phyloP scores from a whole-genome alignment of 192 early-diverging fungal genomes.

The Mortierella hygrophila region DNA sequence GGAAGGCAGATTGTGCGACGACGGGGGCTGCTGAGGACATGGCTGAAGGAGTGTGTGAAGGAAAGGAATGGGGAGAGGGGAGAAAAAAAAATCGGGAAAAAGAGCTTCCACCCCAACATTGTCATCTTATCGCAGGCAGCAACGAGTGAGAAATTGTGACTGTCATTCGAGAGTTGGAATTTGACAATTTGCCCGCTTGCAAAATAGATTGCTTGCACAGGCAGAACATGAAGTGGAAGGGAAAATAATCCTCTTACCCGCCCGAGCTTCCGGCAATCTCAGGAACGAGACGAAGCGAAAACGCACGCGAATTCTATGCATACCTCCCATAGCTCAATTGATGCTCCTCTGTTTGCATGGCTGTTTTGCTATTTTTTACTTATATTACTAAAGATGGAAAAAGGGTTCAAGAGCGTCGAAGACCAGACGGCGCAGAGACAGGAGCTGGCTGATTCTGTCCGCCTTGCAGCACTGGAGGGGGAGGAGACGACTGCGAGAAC shows the following conservation, averaged over 20 bases:
- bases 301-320: background rate
- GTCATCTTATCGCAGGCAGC: background rate
- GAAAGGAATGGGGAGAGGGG: constrained; percentile 3
- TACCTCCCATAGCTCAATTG: too few relatives aligned
- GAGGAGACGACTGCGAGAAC: background rate
- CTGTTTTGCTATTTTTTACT: background rate
- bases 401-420: constrained; percentile 2
- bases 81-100: background rate
- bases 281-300: background rate
- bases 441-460: background rate
- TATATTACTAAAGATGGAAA: background rate
- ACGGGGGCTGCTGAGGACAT: constrained; percentile 57
- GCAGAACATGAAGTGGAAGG: constrained; percentile 12
- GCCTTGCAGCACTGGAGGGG: background rate
- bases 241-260: constrained; percentile 17
- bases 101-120: constrained; percentile 2
- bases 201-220: background rate
- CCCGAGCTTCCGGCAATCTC: background rate
- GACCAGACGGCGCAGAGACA: constrained; percentile 7
- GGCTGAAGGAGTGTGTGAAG: background rate
- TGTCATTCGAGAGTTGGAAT: background rate
- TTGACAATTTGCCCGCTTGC: background rate
- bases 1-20: constrained; percentile 71
- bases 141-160: background rate
- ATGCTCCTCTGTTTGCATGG: background rate